Conservation (phyloP, 345 rosid genomes). For the Salix exigua region DNA sequence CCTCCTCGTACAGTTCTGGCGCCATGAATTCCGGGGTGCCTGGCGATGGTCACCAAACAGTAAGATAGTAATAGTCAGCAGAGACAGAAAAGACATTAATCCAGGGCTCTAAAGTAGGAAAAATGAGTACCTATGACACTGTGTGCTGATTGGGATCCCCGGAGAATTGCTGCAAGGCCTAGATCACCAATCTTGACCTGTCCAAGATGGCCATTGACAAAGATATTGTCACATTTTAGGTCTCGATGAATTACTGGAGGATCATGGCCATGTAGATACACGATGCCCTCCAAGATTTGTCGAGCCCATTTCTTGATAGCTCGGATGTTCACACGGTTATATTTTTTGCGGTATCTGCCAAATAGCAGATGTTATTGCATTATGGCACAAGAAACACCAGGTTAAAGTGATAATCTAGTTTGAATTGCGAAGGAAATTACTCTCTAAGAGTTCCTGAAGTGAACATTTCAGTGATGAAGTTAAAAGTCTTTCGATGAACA, state of each 20-base stretch:
- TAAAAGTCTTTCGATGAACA: constrained; percentile 50
- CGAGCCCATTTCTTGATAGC: constrained; percentile 32
- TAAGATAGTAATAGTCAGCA: background rate
- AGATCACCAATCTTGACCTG: constrained; percentile 38
- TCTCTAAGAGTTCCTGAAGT: constrained; percentile 78
- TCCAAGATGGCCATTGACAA: constrained; percentile 38
- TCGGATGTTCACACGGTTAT: constrained; percentile 17
- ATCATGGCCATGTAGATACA: constrained; percentile 30
- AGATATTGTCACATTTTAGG: constrained; percentile 31
- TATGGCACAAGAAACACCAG: background rate
- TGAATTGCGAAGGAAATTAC: constrained; percentile 27
- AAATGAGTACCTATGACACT: constrained; percentile 27
- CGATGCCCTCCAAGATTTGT: constrained; percentile 27
- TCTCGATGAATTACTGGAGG: constrained; percentile 36
- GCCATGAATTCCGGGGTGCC: constrained; percentile 39
- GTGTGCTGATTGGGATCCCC: constrained; percentile 24
- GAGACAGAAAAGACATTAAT: background rate
- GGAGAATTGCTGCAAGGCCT: constrained; percentile 29
- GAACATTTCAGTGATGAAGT: constrained; percentile 87
- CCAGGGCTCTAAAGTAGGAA: background rate
- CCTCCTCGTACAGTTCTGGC: constrained; percentile 32
- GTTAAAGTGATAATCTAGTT: background rate
- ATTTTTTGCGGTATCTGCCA: constrained; percentile 23
- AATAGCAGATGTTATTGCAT: background rate
- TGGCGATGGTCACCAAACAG: background rate